A percentile compares a stretch with the other conserved stretches of the same genome.
phyloP scores from a whole-genome alignment of 441 rosid genomes.

The Syzygium malaccense region DNA sequence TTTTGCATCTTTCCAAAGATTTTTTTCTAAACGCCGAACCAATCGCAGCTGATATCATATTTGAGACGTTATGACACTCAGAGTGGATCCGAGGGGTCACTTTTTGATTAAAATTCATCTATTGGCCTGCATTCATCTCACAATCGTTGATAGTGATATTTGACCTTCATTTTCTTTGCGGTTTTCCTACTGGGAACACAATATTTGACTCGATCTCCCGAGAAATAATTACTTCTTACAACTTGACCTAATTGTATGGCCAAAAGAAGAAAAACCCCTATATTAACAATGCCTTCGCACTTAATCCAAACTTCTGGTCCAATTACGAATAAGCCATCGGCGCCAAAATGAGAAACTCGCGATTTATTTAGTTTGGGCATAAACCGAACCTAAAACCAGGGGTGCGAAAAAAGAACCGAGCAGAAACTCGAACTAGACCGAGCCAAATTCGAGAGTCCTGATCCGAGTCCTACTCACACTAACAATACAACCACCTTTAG shows the following conservation, averaged over 20 bases:
- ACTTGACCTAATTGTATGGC: neutral
- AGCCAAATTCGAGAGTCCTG: neutral
- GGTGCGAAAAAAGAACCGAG: neutral
- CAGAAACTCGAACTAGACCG: neutral
- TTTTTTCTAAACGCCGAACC: accelerated
- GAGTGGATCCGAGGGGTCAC: neutral
- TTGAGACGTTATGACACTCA: neutral
- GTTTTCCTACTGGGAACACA: neutral
- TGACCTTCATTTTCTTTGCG: neutral
- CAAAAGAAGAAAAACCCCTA: neutral
- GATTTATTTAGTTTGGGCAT: neutral
- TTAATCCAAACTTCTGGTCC: neutral
- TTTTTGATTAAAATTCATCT: neutral
- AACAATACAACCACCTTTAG: neutral
- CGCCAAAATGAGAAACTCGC: neutral
- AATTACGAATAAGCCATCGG: neutral
- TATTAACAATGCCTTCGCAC: neutral
- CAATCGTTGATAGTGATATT: neutral
- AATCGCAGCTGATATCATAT: neutral
- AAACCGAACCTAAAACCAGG: neutral
- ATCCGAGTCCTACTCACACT: neutral
- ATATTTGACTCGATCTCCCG: neutral
- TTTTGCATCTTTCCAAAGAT: neutral
- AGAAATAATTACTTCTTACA: neutral
- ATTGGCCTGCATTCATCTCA: neutral